phyloP scores from a whole-genome alignment of 2,329 filamentous ascomycete genomes.

The Trichoderma cornu-damae region DNA sequence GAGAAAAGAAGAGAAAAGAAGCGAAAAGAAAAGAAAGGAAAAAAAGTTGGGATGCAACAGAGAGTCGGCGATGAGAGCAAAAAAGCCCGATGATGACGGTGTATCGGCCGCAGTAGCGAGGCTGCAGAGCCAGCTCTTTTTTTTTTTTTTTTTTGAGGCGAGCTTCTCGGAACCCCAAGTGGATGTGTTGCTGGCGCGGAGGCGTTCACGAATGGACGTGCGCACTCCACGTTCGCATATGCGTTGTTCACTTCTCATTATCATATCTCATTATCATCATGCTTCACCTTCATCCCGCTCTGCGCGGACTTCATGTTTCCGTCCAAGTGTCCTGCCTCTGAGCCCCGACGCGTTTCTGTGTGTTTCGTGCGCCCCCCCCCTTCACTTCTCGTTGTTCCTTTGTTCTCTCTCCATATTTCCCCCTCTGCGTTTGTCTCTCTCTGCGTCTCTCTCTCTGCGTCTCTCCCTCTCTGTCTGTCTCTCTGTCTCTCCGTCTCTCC shows the following conservation, averaged over 20 bases:
- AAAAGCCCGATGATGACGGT: background rate
- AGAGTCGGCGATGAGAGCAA: background rate
- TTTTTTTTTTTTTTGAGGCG: too few species aligned
- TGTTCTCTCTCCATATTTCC: background rate
- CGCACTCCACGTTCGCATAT: background rate
- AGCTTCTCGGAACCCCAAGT: background rate
- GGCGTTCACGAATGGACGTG: background rate
- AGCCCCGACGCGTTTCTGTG: background rate
- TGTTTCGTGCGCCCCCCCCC: background rate
- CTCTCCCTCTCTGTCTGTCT: too few species aligned
- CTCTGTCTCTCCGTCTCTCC: too few species aligned
- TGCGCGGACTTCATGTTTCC: background rate
- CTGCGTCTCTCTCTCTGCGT: too few species aligned
- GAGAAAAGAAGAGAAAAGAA: too few species aligned
- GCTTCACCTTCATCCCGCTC: too few species aligned
- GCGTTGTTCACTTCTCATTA: conserved; percentile 11
- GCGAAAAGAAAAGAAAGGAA: too few species aligned
- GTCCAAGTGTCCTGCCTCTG: background rate
- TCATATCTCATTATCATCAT: background rate
- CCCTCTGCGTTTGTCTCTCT: too few species aligned
- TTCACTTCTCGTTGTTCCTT: background rate
- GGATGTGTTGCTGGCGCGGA: background rate
- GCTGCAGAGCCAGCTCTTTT: background rate
- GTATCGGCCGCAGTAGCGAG: background rate
- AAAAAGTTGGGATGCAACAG: background rate